Conservation (phyloP, 495 filamentous ascomycete species). For the Neurospora sp. region DNA sequence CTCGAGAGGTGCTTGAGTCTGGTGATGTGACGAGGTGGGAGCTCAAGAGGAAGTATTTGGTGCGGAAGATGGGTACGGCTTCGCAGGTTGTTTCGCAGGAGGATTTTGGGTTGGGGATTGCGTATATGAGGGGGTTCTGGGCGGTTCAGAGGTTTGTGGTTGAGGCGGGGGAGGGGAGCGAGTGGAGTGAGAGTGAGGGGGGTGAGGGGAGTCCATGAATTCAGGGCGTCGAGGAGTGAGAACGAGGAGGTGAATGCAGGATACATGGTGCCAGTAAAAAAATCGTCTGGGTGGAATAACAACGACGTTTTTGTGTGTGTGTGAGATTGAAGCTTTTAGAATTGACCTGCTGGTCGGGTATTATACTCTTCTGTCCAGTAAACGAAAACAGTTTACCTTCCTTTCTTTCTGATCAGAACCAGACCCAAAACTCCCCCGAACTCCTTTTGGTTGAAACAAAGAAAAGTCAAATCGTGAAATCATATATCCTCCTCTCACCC, state of each 20-base stretch:
- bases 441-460: not conserved
- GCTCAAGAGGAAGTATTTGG: slow-evolving; percentile 9
- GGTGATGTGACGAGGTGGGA: not conserved
- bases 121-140: slow-evolving; percentile 15
- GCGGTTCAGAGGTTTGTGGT: slow-evolving; percentile 7
- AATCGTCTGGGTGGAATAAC: not conserved
- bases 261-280: not conserved
- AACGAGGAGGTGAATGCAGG: not conserved
- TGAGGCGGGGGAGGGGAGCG: not conserved
- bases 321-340: not conserved
- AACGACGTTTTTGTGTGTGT: not conserved
- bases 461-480: not conserved
- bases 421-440: not conserved
- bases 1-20: not conserved
- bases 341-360: not conserved
- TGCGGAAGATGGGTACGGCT: slow-evolving; percentile 14
- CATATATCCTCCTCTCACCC: not conserved
- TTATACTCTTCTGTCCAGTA: not conserved
- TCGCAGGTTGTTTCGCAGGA: slow-evolving; percentile 16
- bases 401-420: not conserved
- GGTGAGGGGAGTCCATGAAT: not conserved
- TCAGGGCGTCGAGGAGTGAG: not conserved
- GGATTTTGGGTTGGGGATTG: slow-evolving; percentile 12
- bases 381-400: not conserved
- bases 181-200: not conserved